Evolutionary conservation across 176 grass and related monocot genomes (phyloP).

Genomic region (Aechmea fasciata): DNA sequence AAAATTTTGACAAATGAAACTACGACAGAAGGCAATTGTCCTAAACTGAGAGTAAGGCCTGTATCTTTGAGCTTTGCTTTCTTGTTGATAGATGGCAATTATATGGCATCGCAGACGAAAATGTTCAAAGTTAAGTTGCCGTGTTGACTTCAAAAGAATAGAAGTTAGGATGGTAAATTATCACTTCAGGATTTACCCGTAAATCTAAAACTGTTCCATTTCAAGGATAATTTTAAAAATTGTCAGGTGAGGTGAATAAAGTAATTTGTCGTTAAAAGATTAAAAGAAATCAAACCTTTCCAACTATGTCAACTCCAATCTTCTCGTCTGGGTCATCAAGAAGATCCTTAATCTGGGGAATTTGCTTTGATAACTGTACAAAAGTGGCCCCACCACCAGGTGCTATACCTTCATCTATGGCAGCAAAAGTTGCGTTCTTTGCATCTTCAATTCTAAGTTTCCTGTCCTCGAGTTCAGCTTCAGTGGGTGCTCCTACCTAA

Average conservation of each 20-base stretch:
- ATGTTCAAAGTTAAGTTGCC: too few relatives aligned
- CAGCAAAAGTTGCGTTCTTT: slow-evolving; percentile 92
- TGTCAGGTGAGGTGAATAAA: neutral
- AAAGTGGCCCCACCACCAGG: slow-evolving; percentile 71
- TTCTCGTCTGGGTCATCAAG: slow-evolving; percentile 70
- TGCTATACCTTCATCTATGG: slow-evolving; percentile 82
- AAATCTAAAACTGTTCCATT: too few relatives aligned
- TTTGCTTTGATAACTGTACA: slow-evolving; percentile 71
- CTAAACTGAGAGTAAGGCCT: too few relatives aligned
- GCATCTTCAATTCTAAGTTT: slow-evolving; percentile 94
- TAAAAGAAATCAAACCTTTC: slow-evolving; percentile 51
- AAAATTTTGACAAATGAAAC: too few relatives aligned
- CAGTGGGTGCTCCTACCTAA: slow-evolving; percentile 79
- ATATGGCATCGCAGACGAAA: too few relatives aligned
- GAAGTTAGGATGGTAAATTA: too few relatives aligned
- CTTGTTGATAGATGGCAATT: too few relatives aligned
- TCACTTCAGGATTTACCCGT: too few relatives aligned
- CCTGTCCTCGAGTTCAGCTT: slow-evolving; percentile 94
- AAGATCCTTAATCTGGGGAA: slow-evolving; percentile 49
- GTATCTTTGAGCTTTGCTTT: too few relatives aligned
- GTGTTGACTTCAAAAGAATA: too few relatives aligned
- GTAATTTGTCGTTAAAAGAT: neutral
- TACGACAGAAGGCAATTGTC: too few relatives aligned
- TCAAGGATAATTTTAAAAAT: neutral
- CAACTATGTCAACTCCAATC: slow-evolving; percentile 77